Conservation (phyloP, 73 alveolate genomes). For the Symbiodinium pilosum region DNA sequence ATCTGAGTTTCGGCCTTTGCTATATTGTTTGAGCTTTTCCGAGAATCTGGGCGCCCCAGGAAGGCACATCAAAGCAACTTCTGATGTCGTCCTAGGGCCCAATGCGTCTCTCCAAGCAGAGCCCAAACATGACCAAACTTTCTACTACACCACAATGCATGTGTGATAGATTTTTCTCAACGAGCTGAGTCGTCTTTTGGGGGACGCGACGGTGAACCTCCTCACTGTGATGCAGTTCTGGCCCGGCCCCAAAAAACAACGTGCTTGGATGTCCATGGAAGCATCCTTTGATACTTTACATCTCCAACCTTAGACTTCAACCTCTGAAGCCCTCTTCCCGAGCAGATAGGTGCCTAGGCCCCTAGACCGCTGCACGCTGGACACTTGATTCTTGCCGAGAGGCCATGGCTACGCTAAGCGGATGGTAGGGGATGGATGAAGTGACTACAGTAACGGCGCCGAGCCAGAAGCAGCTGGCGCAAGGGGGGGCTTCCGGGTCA, state of each 20-base stretch:
- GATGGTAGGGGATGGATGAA: neutral
- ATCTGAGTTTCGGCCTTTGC: neutral
- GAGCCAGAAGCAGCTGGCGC: too few relatives aligned
- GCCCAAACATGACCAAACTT: neutral
- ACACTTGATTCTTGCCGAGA: neutral
- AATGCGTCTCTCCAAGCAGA: neutral
- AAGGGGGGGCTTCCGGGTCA: too few relatives aligned
- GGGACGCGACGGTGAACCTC: too few relatives aligned
- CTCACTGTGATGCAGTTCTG: too few relatives aligned
- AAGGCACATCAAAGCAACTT: neutral
- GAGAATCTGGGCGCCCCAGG: neutral
- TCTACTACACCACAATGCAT: neutral
- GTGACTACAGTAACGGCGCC: neutral
- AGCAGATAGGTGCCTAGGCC: too few relatives aligned
- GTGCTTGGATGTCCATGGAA: too few relatives aligned
- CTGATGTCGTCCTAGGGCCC: neutral
- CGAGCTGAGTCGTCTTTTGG: too few relatives aligned
- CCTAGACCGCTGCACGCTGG: too few relatives aligned
- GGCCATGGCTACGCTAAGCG: slow-evolving; percentile 1
- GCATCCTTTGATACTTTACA: too few relatives aligned
- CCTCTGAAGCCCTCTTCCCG: too few relatives aligned
- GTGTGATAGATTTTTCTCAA: neutral
- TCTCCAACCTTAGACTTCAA: too few relatives aligned
- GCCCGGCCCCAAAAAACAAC: too few relatives aligned
- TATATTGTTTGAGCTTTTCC: neutral